Evolutionary conservation across 805 yeast species (phyloP).

Genomic region (Candida vaughaniae): DNA sequence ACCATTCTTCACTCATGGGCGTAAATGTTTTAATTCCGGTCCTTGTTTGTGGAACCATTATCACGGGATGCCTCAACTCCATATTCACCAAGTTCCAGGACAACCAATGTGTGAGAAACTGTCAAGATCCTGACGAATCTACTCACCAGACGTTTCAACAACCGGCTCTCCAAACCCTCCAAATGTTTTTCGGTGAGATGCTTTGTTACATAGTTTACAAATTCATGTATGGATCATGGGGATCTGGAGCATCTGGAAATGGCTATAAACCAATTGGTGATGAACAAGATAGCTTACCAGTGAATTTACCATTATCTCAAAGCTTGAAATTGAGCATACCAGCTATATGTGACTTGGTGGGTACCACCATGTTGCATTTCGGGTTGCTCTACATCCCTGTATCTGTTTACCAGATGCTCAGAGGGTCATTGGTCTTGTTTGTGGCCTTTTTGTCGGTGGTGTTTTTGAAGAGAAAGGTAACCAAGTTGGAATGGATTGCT

Average conservation of each 20-base stretch:
- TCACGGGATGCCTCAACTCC: constrained; percentile 73
- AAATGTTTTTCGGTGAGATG: constrained; percentile 78
- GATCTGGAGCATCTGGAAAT: neutral
- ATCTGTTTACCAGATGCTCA: constrained; percentile 80
- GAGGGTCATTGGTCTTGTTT: constrained; percentile 74
- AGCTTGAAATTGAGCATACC: constrained; percentile 50
- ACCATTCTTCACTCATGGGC: too few relatives aligned
- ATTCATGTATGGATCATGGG: constrained; percentile 13
- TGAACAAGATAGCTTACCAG: constrained; percentile 4
- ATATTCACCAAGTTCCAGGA: constrained; percentile 75
- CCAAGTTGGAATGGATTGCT: constrained; percentile 66
- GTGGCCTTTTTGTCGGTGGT: constrained; percentile 70
- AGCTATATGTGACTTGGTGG: constrained; percentile 66
- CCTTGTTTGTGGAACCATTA: constrained; percentile 48
- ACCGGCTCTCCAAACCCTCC: constrained; percentile 76
- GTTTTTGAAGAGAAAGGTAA: constrained; percentile 55
- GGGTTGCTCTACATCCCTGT: constrained; percentile 76
- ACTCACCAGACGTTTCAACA: constrained; percentile 61
- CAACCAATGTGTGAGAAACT: constrained; percentile 63
- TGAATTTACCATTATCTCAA: constrained; percentile 12
- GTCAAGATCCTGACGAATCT: constrained; percentile 43
- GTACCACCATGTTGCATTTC: constrained; percentile 74
- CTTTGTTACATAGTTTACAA: constrained; percentile 45
- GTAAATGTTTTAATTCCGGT: neutral
- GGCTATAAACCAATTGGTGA: constrained; percentile 10